Percentiles rank a stretch among this genome's conserved stretches.
These are phyloP conservation scores for Aspergillus melleus DNA, from an alignment of 2,329 filamentous ascomycete genomes.

Conservation along the genomic window DNA sequence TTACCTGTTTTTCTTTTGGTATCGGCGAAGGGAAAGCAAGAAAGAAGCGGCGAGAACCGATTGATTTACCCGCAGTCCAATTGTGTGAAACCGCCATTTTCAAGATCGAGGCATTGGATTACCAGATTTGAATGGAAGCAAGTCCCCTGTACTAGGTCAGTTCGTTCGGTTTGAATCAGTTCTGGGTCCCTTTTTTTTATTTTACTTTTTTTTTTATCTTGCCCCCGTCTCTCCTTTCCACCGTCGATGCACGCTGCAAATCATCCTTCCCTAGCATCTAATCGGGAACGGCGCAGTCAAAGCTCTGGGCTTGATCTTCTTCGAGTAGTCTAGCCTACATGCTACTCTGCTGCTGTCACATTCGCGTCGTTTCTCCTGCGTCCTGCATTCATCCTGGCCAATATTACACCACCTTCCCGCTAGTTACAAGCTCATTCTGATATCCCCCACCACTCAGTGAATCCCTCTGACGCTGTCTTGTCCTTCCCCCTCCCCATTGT, in stretches of 20 bases:
- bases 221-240: constrained; percentile 12
- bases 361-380: constrained; percentile 28
- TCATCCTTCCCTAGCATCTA: constrained; percentile 20
- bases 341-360: constrained; percentile 21
- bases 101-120: not conserved
- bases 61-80: not conserved
- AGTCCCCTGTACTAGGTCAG: constrained; percentile 1
- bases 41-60: not conserved
- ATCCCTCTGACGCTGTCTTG: constrained; percentile 19
- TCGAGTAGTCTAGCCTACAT: constrained; percentile 17
- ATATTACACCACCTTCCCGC: constrained; percentile 41
- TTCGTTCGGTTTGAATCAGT: constrained; percentile 1
- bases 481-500: constrained; percentile 15
- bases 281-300: constrained; percentile 8
- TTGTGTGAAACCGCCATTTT: not conserved
- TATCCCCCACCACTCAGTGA: constrained; percentile 26
- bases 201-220: constrained; percentile 4
- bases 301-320: constrained; percentile 12
- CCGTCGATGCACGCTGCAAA: constrained; percentile 23
- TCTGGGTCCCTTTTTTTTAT: constrained; percentile 2
- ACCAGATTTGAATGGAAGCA: not conserved
- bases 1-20: not conserved
- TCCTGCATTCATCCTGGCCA: constrained; percentile 38
- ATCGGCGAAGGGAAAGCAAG: not conserved
- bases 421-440: constrained; percentile 37